Base-by-base conservation (phyloP, 192 early-diverging fungal genomes). In the Haplosporangium gracile region DNA sequence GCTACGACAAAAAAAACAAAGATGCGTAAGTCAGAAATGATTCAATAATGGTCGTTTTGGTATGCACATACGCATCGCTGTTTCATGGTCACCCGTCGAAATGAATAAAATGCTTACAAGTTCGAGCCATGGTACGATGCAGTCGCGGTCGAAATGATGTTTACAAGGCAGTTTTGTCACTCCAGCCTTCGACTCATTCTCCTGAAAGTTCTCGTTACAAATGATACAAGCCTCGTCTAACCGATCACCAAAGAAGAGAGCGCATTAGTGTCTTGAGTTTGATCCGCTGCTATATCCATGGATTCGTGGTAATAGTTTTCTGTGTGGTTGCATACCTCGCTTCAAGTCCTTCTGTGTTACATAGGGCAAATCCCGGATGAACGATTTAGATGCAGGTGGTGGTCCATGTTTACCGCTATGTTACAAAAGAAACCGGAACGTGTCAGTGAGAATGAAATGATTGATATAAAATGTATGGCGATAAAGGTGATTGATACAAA, bases 91-190 rank as follows among this genome's bases (percentile, higher is more conserved):
- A 72, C 42, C 38, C n/a, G 34, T n/a, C 26, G 13, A 72, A 51
- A 45, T 13, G 29, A 15, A 29, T 1, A 43, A 43, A 40, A 34
- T 36, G 2, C 82, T 76, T 89, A 89, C 88, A 70, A 89, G 71
- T 68, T 89, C 81, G 6, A 89, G 80, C 88, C 88, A 89, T 2
- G 88, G 83, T 5, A 85, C 78, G 70, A 89, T 89, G 72, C 88
- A 89, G 13, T 89, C 88, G 34, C 84, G 81, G 70, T 89, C 88
- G 68, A 89, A 89, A 79, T 74, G 69, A 76, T 89, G 88, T 65
- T 86, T 86, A 72, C 88, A 89, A 1, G 88, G 88, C 18, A 89
- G 60, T 29, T 78, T 73, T 16, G 82, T 88, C 20, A 88, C 76
- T 34, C 70, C 77, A 40, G 79, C 83, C 53, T 75, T 86, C 22